Percentiles rank a stretch among this genome's conserved stretches.
Evolutionary conservation across 768 basidiomycete species (phyloP).

Genomic region (Phallus indusiatus): DNA sequence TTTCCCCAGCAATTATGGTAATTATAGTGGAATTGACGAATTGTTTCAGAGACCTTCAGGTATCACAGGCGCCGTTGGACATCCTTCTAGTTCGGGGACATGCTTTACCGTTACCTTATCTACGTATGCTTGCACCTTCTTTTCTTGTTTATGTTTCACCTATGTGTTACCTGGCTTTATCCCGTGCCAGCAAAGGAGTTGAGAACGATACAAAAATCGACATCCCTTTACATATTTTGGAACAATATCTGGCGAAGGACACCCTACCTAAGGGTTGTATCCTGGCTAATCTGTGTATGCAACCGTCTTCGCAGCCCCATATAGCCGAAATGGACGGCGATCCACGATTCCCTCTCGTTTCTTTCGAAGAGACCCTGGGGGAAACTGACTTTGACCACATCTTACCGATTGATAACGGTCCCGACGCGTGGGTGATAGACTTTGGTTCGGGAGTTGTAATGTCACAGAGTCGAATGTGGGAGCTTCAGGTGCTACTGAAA

Average conservation of each 20-base stretch:
- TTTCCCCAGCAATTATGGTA: slow-evolving; percentile 9
- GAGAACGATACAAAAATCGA: slow-evolving; percentile 35
- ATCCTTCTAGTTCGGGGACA: slow-evolving; percentile 59
- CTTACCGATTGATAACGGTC: slow-evolving; percentile 13
- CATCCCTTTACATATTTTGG: slow-evolving; percentile 41
- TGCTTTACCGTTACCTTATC: slow-evolving; percentile 63
- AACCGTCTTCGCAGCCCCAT: slow-evolving; percentile 35
- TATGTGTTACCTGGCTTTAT: slow-evolving; percentile 52
- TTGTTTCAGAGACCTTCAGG: slow-evolving; percentile 5
- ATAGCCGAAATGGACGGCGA: slow-evolving; percentile 31
- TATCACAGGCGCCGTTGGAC: slow-evolving; percentile 48
- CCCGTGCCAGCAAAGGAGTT: slow-evolving; percentile 22
- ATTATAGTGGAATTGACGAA: neutral
- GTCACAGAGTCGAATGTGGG: slow-evolving; percentile 64
- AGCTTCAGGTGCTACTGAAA: slow-evolving; percentile 57
- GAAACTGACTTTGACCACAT: slow-evolving; percentile 22
- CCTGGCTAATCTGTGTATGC: slow-evolving; percentile 43
- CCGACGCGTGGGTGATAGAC: slow-evolving; percentile 56
- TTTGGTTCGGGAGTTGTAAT: slow-evolving; percentile 68
- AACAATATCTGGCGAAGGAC: slow-evolving; percentile 28
- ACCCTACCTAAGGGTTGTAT: slow-evolving; percentile 39
- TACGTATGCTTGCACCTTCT: slow-evolving; percentile 55
- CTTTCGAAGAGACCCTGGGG: slow-evolving; percentile 27
- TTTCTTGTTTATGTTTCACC: slow-evolving; percentile 69
- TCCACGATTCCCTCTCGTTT: slow-evolving; percentile 39